Conservation (phyloP, 257 asterid species). For the Galeopsis tetrahit region DNA sequence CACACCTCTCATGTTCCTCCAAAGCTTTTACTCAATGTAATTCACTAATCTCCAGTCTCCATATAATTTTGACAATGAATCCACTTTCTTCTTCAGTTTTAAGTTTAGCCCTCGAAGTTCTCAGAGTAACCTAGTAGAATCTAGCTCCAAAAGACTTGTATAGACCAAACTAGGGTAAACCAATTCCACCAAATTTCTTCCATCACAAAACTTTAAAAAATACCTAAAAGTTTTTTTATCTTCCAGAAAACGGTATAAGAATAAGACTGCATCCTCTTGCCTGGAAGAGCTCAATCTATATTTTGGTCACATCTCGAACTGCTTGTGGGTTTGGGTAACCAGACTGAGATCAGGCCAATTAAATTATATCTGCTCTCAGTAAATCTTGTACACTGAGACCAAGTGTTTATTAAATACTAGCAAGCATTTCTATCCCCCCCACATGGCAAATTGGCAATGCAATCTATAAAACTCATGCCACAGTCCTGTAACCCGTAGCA, state of each 20-base stretch:
- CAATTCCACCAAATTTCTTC: constrained; percentile 7
- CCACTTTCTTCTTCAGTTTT: neutral
- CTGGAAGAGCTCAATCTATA: too few relatives aligned
- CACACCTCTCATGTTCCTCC: neutral
- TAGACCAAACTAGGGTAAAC: neutral
- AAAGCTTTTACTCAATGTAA: neutral
- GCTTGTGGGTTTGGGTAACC: neutral
- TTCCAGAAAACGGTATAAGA: neutral
- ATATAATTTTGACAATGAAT: neutral
- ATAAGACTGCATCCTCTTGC: too few relatives aligned
- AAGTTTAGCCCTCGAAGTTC: neutral
- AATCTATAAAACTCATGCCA: neutral
- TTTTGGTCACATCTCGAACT: too few relatives aligned
- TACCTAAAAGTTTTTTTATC: neutral
- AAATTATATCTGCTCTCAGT: neutral
- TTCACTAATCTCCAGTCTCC: neutral
- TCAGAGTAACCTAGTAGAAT: neutral
- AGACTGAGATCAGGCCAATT: neutral
- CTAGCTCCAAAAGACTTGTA: neutral
- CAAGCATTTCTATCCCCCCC: neutral
- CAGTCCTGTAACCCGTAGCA: neutral
- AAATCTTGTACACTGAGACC: neutral
- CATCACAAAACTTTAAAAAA: neutral
- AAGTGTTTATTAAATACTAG: neutral
- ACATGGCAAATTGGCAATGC: neutral